A percentile compares a stretch with the other conserved stretches of the same genome.
phyloP scores from a whole-genome alignment of 1,284 basidiomycete genomes.

The Phellopilus nigrolimitatus region DNA sequence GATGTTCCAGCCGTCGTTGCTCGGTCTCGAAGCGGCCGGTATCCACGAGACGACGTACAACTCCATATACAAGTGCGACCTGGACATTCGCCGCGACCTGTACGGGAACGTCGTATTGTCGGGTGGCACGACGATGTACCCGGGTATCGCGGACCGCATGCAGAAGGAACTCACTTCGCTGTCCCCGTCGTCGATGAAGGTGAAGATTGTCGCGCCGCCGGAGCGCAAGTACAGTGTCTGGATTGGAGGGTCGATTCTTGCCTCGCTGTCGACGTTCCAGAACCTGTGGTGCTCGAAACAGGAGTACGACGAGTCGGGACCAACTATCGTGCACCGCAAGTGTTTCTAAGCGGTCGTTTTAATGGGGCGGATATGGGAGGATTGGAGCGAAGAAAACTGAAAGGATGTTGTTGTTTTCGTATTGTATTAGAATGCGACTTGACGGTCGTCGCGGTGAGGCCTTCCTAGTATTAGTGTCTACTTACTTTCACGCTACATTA shows the following conservation, averaged over 20 bases:
- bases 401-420: neutral
- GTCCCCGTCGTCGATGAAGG: constrained; percentile 47
- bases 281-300: too few relatives aligned
- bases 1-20: constrained; percentile 93
- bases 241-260: too few relatives aligned
- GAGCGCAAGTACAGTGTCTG: too few relatives aligned
- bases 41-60: constrained; percentile 98
- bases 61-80: too few relatives aligned
- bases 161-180: constrained; percentile 94
- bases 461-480: neutral
- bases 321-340: too few relatives aligned
- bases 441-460: neutral
- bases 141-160: constrained; percentile 96
- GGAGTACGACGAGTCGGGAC: too few relatives aligned
- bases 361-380: too few relatives aligned
- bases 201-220: too few relatives aligned
- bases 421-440: constrained; percentile 1
- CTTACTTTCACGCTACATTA: constrained; percentile 3
- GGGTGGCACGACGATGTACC: constrained; percentile 97
- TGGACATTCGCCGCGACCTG: constrained; percentile 83
- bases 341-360: too few relatives aligned
- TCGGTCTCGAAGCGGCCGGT: constrained; percentile 91
- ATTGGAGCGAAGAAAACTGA: too few relatives aligned
- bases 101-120: constrained; percentile 95
- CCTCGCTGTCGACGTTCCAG: too few relatives aligned